These are phyloP conservation scores for Amanita phalloides DNA, from an alignment of 768 basidiomycete genomes.

Conservation along the genomic window DNA sequence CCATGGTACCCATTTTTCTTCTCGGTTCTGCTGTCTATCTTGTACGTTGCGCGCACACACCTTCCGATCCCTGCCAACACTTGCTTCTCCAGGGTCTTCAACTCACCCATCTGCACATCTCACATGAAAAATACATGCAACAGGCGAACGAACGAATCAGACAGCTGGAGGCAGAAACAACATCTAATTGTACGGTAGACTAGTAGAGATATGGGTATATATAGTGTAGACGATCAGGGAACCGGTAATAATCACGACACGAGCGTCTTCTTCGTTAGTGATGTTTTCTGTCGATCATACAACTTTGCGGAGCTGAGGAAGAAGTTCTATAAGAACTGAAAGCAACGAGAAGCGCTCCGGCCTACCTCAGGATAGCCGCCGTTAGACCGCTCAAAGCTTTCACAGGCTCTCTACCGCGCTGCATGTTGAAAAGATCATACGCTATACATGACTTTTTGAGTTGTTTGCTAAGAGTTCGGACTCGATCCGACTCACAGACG, in stretches of 20 bases:
- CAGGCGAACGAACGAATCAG: slow-evolving; percentile 44
- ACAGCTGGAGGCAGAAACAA: slow-evolving; percentile 50
- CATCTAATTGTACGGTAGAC: not conserved
- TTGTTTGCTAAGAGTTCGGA: not conserved
- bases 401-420: slow-evolving; percentile 46
- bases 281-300: slow-evolving; percentile 58
- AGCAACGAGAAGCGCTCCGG: not conserved
- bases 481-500: slow-evolving; percentile 49
- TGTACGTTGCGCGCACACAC: slow-evolving; percentile 23
- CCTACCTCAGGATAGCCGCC: slow-evolving; percentile 67
- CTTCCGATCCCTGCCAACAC: not conserved
- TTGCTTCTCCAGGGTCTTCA: slow-evolving; percentile 44
- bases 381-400: slow-evolving; percentile 59
- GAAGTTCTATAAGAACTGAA: slow-evolving; percentile 6
- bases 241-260: slow-evolving; percentile 2
- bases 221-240: not conserved
- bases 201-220: not conserved
- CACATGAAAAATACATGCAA: slow-evolving; percentile 63
- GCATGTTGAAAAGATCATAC: slow-evolving; percentile 68
- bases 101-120: slow-evolving; percentile 46
- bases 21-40: slow-evolving; percentile 75
- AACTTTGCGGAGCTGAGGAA: slow-evolving; percentile 54
- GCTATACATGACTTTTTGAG: slow-evolving; percentile 30
- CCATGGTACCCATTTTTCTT: slow-evolving; percentile 70
- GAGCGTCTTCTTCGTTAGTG: slow-evolving; percentile 42